Conservation (phyloP, 2,329 filamentous ascomycete genomes). For the Epichloe uncinata region DNA sequence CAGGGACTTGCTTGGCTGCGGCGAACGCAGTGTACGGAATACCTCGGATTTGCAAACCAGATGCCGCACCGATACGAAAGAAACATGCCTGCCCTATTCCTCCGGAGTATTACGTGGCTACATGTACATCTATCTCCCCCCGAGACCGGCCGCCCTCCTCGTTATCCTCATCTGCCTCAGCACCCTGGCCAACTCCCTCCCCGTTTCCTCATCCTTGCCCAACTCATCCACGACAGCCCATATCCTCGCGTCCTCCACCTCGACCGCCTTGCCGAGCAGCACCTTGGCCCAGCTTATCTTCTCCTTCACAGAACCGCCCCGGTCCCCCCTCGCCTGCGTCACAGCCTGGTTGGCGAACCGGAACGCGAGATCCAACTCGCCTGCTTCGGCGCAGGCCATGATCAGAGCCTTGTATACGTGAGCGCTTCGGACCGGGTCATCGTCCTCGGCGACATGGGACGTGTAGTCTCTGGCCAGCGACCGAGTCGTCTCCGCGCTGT, state of each 20-base stretch:
- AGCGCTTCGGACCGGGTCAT: conserved; percentile 6
- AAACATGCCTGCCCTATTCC: no score
- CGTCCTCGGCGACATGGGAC: conserved; percentile 8
- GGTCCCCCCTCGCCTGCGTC: background rate
- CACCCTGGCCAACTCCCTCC: conserved; percentile 12
- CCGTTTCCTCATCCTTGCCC: conserved; percentile 9
- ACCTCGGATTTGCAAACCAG: no score
- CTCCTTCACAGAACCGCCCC: conserved; percentile 1
- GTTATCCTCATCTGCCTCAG: conserved; percentile 14
- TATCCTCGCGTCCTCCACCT: conserved; percentile 18
- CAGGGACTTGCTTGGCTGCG: no score
- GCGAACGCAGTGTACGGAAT: no score
- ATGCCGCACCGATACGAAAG: no score
- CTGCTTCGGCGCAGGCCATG: conserved; percentile 14
- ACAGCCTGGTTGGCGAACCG: conserved; percentile 14
- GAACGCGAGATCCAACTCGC: conserved; percentile 22
- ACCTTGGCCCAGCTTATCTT: conserved; percentile 15
- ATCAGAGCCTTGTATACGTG: conserved; percentile 16
- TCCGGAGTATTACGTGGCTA: no score
- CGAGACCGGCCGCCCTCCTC: conserved; percentile 7
- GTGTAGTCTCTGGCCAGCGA: conserved; percentile 19
- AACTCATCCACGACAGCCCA: conserved; percentile 21
- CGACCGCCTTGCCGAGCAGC: conserved; percentile 15
- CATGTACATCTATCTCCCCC: background rate
- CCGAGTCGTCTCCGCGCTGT: conserved; percentile 12